Conservation (phyloP, 495 filamentous ascomycete species). For the Penicillium steckii region DNA sequence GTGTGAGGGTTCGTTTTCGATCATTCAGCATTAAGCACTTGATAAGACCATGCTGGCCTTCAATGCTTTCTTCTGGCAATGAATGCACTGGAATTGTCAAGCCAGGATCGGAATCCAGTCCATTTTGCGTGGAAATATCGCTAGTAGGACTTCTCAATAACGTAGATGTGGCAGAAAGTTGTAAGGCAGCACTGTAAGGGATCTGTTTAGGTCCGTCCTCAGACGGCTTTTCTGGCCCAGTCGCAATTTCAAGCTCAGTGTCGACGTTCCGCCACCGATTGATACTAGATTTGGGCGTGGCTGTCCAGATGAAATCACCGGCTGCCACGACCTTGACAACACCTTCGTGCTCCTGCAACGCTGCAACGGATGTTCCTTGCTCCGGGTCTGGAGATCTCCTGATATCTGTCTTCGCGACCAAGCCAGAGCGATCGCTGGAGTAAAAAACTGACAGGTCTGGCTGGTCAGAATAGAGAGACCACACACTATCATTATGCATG, state of each 20-base stretch:
- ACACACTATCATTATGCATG: constrained; percentile 98
- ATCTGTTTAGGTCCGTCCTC: constrained; percentile 58
- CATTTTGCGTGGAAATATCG: constrained; percentile 53
- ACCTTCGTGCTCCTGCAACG: constrained; percentile 87
- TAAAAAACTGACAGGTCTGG: constrained; percentile 87
- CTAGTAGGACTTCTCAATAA: constrained; percentile 59
- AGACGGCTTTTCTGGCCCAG: constrained; percentile 14
- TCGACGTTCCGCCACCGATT: constrained; percentile 92
- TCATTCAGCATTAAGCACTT: constrained; percentile 94
- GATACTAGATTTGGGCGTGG: constrained; percentile 90
- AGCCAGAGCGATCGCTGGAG: constrained; percentile 84
- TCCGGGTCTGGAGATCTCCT: constrained; percentile 76
- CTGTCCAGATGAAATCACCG: constrained; percentile 87
- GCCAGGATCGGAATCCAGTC: constrained; percentile 57
- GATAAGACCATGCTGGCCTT: constrained; percentile 92
- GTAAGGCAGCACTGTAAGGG: constrained; percentile 69
- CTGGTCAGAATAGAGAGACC: constrained; percentile 90
- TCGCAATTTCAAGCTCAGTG: constrained; percentile 59
- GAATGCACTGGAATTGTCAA: constrained; percentile 65
- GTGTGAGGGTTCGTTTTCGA: constrained; percentile 78
- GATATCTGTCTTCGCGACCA: constrained; percentile 93
- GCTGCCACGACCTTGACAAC: constrained; percentile 81
- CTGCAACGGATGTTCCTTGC: constrained; percentile 83
- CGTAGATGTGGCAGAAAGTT: constrained; percentile 78
- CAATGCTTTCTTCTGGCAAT: constrained; percentile 82